Evolutionary conservation across 2,329 filamentous ascomycete genomes (phyloP), one percentile per base, ranked within the genome.

Genomic region (Verticillium klebahnii): DNA sequence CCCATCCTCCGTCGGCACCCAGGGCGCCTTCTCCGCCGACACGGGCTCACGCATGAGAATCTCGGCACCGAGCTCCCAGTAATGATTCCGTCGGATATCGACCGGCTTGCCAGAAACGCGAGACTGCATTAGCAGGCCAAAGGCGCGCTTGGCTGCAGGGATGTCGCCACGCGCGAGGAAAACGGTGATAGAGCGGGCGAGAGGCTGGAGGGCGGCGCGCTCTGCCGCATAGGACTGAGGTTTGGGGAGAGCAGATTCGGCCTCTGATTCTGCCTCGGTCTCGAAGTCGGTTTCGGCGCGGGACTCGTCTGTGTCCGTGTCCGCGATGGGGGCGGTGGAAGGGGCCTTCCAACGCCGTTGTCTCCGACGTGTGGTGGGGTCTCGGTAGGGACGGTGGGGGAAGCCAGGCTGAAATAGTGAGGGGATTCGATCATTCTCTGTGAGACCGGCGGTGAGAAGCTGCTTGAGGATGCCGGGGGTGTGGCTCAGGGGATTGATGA

Each of bases 51-150:
- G 85, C 76, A 96, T 86, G 61, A 97, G 76, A 23, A 97, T 85
- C 75, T 97, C 93, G 2, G 91, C 92, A 0, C 92, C 93, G 55
- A 97, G 83, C 15, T 89, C 89, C 94, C 93, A 97, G 66, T 90
- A 83, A 39, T 86, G 84, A 69, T 88, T 82, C 23, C 79, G 80
- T 45, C 92, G 85, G 57, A 94, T 73, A 71, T 97, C 92, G 23
- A 93, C 79, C 7, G 77, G 76, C 57, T 75, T 73, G 3, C 86
- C 86, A 62, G 76, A 66, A 29, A 88, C 77, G 58, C 67, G 64
- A 5, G 75, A 74, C 82, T 84, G 61, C 58, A 59, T 56, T 25
- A 97, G 80, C 66, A 96, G 76, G 1, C 86, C 89, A 81, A 92
- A 94, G 0, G 91, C 90, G 63, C 90, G 82, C 58, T 85, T 85